Evolutionary conservation across 805 yeast genomes (phyloP), one percentile per base, ranked within the genome.

Genomic region (Saccharomycopsis capsularis): DNA sequence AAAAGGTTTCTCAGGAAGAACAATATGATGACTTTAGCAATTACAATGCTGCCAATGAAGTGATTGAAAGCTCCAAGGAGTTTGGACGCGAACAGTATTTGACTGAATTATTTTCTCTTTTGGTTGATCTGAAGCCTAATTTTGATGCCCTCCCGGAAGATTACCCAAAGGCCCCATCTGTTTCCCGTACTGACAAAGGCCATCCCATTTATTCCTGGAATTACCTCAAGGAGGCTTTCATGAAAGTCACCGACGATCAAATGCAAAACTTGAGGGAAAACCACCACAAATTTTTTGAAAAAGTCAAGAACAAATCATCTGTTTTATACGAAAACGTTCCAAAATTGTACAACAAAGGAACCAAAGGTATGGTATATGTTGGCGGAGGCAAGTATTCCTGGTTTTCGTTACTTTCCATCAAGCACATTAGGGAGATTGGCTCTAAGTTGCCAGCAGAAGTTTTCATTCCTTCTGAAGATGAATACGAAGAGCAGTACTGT

Each of bases 401-500:
- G 78, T 59, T 78, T 43, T 71, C 81, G 1, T 58, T 79, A 30
- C 60, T 78, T 16, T 73, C 77, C 1, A 70, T 75, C 49, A 72
- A 71, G 47, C 63, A 74, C 18, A 61, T 79, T 46, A 62, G 85
- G 52, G 67, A 71, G 7, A 52, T 70, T n/a, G 82, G 81, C 1
- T 65, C 50, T 67, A 72, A 59, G 65, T 70, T 43, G 69, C 93
- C 95, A 0, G 78, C 85, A 11, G 95, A 85, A 67, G 81, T 85
- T 6, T 69, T 82, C 50, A 74, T 85, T 55, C 88, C 89, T 4
- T 70, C 75, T 40, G 65, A 68, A 29, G 75, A 73, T 11, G 93
- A 85, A 60, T 85, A 79, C 61, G 93, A 85, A 62, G 65, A 76
- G 40, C 82, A 80, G 48, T 66, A 79, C 32, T 84, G 91, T 63